phyloP scores from a whole-genome alignment of 768 basidiomycete genomes.

The Phanerochaete sordida region DNA sequence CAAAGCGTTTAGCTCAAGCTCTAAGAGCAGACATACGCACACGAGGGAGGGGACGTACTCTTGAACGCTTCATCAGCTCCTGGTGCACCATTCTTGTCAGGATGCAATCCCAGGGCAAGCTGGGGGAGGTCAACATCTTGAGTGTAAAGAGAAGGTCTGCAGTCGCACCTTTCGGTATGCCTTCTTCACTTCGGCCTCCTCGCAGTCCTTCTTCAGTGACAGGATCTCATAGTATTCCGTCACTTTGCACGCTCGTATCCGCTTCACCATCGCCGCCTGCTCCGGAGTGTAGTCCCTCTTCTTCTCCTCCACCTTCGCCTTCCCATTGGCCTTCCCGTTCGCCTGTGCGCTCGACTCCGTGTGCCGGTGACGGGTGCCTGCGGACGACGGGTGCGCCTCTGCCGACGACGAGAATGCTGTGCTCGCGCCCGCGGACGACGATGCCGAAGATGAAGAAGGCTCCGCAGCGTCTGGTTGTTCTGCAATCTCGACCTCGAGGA shows the following conservation, averaged over 20 bases:
- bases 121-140: slow-evolving; percentile 24
- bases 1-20: slow-evolving; percentile 4
- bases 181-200: slow-evolving; percentile 85
- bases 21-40: background rate
- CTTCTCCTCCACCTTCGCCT: slow-evolving; percentile 37
- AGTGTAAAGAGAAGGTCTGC: background rate
- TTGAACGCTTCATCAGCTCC: slow-evolving; percentile 99
- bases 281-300: slow-evolving; percentile 88
- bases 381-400: slow-evolving; percentile 72
- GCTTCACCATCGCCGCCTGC: slow-evolving; percentile 77
- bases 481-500: slow-evolving; percentile 57
- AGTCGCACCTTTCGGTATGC: slow-evolving; percentile 87
- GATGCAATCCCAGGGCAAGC: slow-evolving; percentile 87
- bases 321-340: slow-evolving; percentile 52
- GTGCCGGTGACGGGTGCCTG: slow-evolving; percentile 63
- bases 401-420: slow-evolving; percentile 47
- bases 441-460: slow-evolving; percentile 37
- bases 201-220: slow-evolving; percentile 72
- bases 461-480: slow-evolving; percentile 17
- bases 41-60: slow-evolving; percentile 47
- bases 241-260: slow-evolving; percentile 80
- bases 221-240: slow-evolving; percentile 95
- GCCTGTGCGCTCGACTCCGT: slow-evolving; percentile 26
- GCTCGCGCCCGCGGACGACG: slow-evolving; percentile 31
- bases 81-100: slow-evolving; percentile 96